phyloP scores from a whole-genome alignment of 2,329 filamentous ascomycete genomes.

The Bipolaris sorokiniana region DNA sequence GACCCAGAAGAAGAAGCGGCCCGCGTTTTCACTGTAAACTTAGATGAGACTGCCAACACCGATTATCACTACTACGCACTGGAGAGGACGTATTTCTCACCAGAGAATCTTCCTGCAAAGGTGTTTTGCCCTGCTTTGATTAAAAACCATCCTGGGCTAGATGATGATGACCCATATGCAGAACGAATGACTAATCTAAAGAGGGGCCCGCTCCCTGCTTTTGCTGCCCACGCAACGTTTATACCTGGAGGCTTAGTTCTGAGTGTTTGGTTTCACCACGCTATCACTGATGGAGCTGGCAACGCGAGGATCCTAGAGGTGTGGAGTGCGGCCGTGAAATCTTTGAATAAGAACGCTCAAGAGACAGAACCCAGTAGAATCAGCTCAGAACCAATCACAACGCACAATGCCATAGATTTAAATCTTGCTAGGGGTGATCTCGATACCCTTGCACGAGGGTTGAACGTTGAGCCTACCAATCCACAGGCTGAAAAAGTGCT shows the following conservation, averaged over 20 bases:
- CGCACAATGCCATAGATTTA: not conserved
- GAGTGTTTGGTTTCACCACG: constrained; percentile 36
- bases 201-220: constrained; percentile 24
- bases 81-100: constrained; percentile 15
- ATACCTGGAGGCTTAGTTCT: constrained; percentile 37
- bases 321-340: constrained; percentile 17
- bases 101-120: constrained; percentile 14
- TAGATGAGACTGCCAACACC: not conserved
- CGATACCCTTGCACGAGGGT: not conserved
- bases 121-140: constrained; percentile 19
- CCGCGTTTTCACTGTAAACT: constrained; percentile 14
- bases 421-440: constrained; percentile 7
- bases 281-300: constrained; percentile 26
- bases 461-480: not conserved
- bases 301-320: constrained; percentile 20
- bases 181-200: constrained; percentile 12
- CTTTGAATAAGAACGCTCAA: not conserved
- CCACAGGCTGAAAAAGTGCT: not conserved
- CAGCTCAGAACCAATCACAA: not conserved
- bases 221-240: constrained; percentile 34
- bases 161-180: constrained; percentile 19
- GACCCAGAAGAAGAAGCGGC: constrained; percentile 12
- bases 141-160: constrained; percentile 19
- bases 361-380: too few species aligned
- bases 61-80: constrained; percentile 13